Evolutionary conservation across 179 eudicot species (phyloP).

Genomic region (Spinacia oleracea): DNA sequence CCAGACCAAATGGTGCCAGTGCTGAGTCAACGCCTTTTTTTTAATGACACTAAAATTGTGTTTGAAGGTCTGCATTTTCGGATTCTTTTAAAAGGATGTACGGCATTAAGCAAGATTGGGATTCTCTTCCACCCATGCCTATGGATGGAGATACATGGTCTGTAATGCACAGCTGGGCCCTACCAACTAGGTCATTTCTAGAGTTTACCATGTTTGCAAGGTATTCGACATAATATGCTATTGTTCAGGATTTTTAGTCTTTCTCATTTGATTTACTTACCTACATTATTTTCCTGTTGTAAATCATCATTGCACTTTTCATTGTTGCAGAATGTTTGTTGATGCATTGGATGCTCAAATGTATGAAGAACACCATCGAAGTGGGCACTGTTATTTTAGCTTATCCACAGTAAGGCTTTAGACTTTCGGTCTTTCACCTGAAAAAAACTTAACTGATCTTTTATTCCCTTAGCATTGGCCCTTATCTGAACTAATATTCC

Average conservation of each 20-base stretch:
- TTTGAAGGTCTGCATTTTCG: slow-evolving; percentile 66
- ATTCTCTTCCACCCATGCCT: slow-evolving; percentile 79
- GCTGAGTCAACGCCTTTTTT: not conserved
- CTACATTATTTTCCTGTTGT: not conserved
- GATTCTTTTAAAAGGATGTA: slow-evolving; percentile 77
- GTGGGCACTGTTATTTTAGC: slow-evolving; percentile 67
- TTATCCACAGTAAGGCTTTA: slow-evolving; percentile 57
- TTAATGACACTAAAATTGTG: slow-evolving; percentile 12
- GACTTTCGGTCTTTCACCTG: not conserved
- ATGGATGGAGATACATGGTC: slow-evolving; percentile 79
- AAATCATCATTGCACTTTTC: not conserved
- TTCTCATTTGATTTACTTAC: not conserved
- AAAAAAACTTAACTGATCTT: not conserved
- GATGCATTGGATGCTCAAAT: slow-evolving; percentile 72
- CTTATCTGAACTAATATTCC: not conserved
- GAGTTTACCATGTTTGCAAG: slow-evolving; percentile 94
- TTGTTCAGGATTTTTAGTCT: not conserved
- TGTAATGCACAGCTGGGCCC: slow-evolving; percentile 86
- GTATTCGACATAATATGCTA: slow-evolving; percentile 34
- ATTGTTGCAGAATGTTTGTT: slow-evolving; percentile 77
- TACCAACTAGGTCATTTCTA: slow-evolving; percentile 82
- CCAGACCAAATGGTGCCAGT: not conserved
- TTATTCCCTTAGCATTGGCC: not conserved
- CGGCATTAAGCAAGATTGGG: slow-evolving; percentile 46
- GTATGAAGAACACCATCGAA: slow-evolving; percentile 59